Conservation (phyloP, 345 rosid species). For the Salix dunnii region DNA sequence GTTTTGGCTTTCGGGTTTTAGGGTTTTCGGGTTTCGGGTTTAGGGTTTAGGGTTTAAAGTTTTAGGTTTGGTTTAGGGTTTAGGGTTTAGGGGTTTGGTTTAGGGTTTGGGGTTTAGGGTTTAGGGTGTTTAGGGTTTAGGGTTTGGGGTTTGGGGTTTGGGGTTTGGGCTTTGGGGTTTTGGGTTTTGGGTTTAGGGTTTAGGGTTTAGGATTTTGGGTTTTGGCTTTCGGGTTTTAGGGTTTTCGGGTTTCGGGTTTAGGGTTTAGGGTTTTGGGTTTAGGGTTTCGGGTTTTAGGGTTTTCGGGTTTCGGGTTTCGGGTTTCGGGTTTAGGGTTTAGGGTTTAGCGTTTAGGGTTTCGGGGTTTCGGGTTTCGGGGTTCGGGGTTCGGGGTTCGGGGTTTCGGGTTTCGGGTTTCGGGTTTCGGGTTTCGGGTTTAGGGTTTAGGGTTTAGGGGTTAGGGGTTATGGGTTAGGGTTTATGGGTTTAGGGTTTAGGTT, state of each 20-base stretch:
- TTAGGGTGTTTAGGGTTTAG: background rate
- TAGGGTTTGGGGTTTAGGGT: conserved; percentile 19
- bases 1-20: too few relatives aligned
- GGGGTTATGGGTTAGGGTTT: conserved; percentile 8
- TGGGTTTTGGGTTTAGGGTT: too few relatives aligned
- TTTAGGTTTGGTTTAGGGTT: conserved; percentile 21
- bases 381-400: background rate
- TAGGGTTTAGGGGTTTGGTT: conserved; percentile 22
- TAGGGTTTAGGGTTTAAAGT: conserved; percentile 19
- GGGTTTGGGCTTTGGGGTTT: too few relatives aligned
- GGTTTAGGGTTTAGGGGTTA: conserved; percentile 9
- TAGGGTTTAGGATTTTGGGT: too few relatives aligned
- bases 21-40: conserved; percentile 26
- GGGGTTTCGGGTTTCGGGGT: background rate
- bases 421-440: conserved; percentile 3
- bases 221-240: too few relatives aligned
- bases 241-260: too few relatives aligned
- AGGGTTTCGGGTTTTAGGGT: too few relatives aligned
- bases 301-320: too few relatives aligned
- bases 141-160: too few relatives aligned
- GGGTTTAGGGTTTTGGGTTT: too few relatives aligned
- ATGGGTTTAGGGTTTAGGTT: background rate
- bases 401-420: background rate
- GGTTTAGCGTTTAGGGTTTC: conserved; percentile 5
- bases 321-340: too few relatives aligned